Evolutionary conservation across 805 yeast genomes (phyloP).

Genomic region (Candida andamanensis): DNA sequence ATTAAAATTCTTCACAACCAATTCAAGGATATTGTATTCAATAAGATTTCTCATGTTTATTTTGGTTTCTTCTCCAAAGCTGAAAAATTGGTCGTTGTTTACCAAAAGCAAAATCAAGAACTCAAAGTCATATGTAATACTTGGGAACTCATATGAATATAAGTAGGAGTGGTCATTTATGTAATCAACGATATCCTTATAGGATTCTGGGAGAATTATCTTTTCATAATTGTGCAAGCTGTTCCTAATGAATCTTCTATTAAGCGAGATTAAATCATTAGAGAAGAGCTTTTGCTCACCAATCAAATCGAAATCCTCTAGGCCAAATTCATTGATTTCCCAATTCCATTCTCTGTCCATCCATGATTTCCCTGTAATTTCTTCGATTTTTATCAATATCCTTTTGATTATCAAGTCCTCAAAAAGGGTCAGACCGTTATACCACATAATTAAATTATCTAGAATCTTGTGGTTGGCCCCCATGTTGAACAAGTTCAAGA

Average conservation of each 20-base stretch:
- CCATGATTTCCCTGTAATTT: constrained; percentile 54
- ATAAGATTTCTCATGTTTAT: constrained; percentile 54
- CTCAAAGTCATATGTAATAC: constrained; percentile 58
- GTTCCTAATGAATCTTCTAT: constrained; percentile 45
- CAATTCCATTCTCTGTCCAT: constrained; percentile 55
- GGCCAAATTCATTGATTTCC: constrained; percentile 50
- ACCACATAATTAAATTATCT: constrained; percentile 42
- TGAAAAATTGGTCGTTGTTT: constrained; percentile 61
- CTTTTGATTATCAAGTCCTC: constrained; percentile 60
- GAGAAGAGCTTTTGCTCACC: constrained; percentile 41
- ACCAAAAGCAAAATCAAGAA: constrained; percentile 58
- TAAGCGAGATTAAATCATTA: constrained; percentile 46
- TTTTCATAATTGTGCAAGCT: constrained; percentile 2
- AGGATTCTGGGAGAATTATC: constrained; percentile 6
- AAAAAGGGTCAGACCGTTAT: constrained; percentile 56
- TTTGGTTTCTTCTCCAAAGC: constrained; percentile 18
- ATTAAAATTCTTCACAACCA: constrained; percentile 43
- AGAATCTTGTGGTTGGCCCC: constrained; percentile 40
- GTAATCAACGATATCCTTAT: constrained; percentile 4
- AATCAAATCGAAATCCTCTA: constrained; percentile 41
- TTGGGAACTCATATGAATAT: constrained; percentile 17
- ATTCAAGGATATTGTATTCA: constrained; percentile 52
- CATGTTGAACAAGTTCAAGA: constrained; percentile 50
- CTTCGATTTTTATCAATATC: constrained; percentile 56
- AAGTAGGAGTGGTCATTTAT: constrained; percentile 13